A percentile compares a stretch with the other conserved stretches of the same genome.
Conservation (phyloP, 345 rosid species). For the Moringa oleifera region DNA sequence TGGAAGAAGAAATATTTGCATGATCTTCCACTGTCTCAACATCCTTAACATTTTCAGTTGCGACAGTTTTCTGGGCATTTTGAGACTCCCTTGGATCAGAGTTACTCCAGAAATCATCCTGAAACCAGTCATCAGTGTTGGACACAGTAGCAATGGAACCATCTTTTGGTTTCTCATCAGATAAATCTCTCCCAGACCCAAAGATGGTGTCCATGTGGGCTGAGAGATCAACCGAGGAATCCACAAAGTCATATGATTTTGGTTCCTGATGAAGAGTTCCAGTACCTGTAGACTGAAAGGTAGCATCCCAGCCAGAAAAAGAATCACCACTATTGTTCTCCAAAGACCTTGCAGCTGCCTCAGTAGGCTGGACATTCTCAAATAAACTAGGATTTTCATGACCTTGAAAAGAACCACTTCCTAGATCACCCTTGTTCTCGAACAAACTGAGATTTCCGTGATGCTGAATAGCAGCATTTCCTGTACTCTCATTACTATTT, state of each 20-base stretch:
- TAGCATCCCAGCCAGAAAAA: constrained; percentile 47
- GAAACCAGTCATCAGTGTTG: constrained; percentile 39
- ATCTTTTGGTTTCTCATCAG: constrained; percentile 27
- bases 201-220: constrained; percentile 55
- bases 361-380: constrained; percentile 40
- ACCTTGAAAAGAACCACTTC: constrained; percentile 23
- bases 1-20: constrained; percentile 22
- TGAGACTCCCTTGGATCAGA: constrained; percentile 13
- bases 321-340: constrained; percentile 28
- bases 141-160: constrained; percentile 28
- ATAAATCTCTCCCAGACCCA: constrained; percentile 39
- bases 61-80: constrained; percentile 21
- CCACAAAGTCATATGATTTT: constrained; percentile 32
- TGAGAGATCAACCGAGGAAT: constrained; percentile 43
- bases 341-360: constrained; percentile 16
- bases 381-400: constrained; percentile 26
- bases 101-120: constrained; percentile 39
- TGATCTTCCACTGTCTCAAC: constrained; percentile 15
- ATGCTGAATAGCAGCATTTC: constrained; percentile 21
- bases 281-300: constrained; percentile 39
- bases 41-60: constrained; percentile 16
- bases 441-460: constrained; percentile 35
- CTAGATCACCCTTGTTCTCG: constrained; percentile 30
- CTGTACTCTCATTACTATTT: neutral
- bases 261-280: constrained; percentile 27